Evolutionary conservation across 306 rosid species (phyloP).

Genomic region (Citrullus mucosospermus): DNA sequence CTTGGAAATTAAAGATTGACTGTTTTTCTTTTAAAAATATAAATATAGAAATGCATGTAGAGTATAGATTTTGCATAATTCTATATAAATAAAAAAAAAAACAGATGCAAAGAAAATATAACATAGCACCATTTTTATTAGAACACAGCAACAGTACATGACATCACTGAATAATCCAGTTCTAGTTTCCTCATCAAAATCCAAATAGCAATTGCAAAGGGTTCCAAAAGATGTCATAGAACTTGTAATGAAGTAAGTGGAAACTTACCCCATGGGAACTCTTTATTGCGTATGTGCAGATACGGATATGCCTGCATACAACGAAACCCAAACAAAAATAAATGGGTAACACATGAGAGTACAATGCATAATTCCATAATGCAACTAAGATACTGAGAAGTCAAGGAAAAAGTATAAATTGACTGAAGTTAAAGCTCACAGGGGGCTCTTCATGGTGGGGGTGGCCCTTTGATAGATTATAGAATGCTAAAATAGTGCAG

Average conservation of each 20-base stretch:
- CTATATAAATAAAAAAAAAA: not conserved
- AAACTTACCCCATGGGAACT: conserved; percentile 96
- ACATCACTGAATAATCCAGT: not conserved
- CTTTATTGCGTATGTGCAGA: conserved; percentile 89
- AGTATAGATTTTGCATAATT: not conserved
- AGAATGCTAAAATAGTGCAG: conserved; percentile 44
- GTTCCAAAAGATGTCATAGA: not conserved
- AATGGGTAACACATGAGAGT: not conserved
- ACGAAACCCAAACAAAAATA: not conserved
- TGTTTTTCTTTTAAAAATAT: not conserved
- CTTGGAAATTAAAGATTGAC: not conserved
- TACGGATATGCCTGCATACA: conserved; percentile 41
- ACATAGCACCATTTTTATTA: not conserved
- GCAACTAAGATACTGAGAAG: not conserved
- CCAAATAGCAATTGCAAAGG: not conserved
- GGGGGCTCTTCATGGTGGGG: conserved; percentile 63
- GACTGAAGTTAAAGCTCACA: conserved; percentile 35
- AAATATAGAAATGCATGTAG: not conserved
- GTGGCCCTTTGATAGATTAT: conserved; percentile 68
- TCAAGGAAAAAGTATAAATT: not conserved
- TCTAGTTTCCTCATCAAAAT: not conserved
- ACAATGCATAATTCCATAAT: not conserved
- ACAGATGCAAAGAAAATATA: not conserved
- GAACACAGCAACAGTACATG: not conserved
- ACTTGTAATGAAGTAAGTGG: not conserved